Base-by-base conservation (phyloP, 495 filamentous ascomycete species). In the Cryomyces minteri region DNA sequence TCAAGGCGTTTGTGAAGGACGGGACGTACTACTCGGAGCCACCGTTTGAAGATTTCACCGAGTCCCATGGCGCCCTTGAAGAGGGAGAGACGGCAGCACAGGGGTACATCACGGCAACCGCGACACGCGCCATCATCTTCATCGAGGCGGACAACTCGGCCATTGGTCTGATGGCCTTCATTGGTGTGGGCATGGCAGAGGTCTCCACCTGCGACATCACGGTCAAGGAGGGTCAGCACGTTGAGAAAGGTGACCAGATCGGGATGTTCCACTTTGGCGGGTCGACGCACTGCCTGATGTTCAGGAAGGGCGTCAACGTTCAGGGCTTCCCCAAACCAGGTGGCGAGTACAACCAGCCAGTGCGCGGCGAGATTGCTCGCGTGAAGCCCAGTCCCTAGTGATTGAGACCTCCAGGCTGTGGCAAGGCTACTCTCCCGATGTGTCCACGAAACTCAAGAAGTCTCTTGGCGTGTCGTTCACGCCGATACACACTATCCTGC, bases 201-300 rank as follows among this genome's bases (percentile, higher is more conserved):
- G 76, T 82, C 6, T 74, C 69, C 37, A 25, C 18, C 2, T 25
- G 18, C 2, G 18, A 25, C 1, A 25, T 25, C 18, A 25, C 18
- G 9, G 40, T 62, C 14, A 47, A 47, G 5, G 43, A 14, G 5
- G 74, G 77, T 49, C 75, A 73, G 0, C 18, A 25, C 2, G 71
- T 80, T 28, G 58, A 56, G 9, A 83, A 82, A 60, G 80, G 79
- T 10, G 72, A 83, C 6, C 59, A 80, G 57, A 60, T 75, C 36
- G 80, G 79, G 18, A 82, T 79, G 77, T 84, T 84, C 57, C 79
- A 83, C 55, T 83, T 77, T 59, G 80, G 80, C 9, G 80, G 80
- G 4, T 74, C 69, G 6, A 75, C 71, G 5, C 69, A 80, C 50
- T 79, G 73, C 47, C 48, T 84, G 51, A 48, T 84, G 1, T 82